These are phyloP conservation scores for Saturnispora ahearnii DNA, from an alignment of 805 yeast genomes.

Conservation along the genomic window DNA sequence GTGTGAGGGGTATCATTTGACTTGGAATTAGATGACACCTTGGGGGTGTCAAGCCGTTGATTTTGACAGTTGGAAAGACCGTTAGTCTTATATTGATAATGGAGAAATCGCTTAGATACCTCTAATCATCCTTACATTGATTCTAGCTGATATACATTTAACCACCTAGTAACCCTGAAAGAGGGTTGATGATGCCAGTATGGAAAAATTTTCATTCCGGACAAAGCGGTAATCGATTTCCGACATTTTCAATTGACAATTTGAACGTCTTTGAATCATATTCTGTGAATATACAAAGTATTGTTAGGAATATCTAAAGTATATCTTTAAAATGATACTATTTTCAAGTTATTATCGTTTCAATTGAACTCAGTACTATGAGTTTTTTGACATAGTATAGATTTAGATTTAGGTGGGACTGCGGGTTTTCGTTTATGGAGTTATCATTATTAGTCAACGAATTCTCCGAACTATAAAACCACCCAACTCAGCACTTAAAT, in stretches of 20 bases:
- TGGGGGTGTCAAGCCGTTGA: neutral
- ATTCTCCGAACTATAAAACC: neutral
- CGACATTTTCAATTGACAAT: neutral
- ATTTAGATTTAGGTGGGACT: neutral
- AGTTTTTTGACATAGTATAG: neutral
- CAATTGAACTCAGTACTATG: neutral
- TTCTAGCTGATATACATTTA: neutral
- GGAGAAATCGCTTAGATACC: neutral
- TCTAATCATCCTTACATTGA: neutral
- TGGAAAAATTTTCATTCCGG: slow-evolving; percentile 1
- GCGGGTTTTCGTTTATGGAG: neutral
- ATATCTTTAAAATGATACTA: neutral
- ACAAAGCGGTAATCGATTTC: neutral
- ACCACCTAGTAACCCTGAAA: neutral
- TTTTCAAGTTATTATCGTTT: neutral
- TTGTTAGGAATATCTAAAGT: neutral
- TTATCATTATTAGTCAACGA: neutral
- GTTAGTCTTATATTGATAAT: neutral
- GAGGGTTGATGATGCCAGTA: neutral
- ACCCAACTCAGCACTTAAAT: neutral
- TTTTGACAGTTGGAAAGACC: slow-evolving; percentile 2
- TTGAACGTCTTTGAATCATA: no score
- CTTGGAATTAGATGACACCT: neutral
- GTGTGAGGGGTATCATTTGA: neutral
- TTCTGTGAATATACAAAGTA: neutral